A percentile compares a stretch with the other conserved stretches of the same genome.
These are phyloP conservation scores for Penicillium sp. DNA, from an alignment of 2,329 filamentous ascomycete species.

Conservation along the genomic window DNA sequence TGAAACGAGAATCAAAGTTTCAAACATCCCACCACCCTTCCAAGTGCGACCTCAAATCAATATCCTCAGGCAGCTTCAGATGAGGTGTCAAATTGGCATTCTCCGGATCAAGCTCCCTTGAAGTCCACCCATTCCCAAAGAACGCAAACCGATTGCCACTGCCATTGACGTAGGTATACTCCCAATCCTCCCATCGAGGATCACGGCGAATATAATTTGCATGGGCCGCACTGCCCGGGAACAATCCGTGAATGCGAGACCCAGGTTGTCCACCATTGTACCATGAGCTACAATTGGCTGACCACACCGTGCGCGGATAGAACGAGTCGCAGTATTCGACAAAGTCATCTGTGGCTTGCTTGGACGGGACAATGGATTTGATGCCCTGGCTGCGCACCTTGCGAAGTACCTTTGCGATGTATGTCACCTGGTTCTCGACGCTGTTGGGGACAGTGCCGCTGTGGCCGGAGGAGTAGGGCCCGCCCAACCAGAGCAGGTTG, in stretches of 20 bases:
- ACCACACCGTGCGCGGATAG: slow-evolving; percentile 53
- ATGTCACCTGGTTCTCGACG: slow-evolving; percentile 66
- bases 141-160: slow-evolving; percentile 54
- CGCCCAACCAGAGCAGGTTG: slow-evolving; percentile 66
- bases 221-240: slow-evolving; percentile 68
- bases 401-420: slow-evolving; percentile 67
- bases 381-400: slow-evolving; percentile 69
- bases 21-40: slow-evolving; percentile 67
- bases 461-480: slow-evolving; percentile 61
- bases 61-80: slow-evolving; percentile 56
- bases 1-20: background rate
- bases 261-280: slow-evolving; percentile 68
- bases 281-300: slow-evolving; percentile 66
- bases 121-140: slow-evolving; percentile 69
- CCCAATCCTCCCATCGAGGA: slow-evolving; percentile 62
- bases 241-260: slow-evolving; percentile 66
- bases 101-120: slow-evolving; percentile 56
- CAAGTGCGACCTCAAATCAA: slow-evolving; percentile 64
- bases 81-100: slow-evolving; percentile 65
- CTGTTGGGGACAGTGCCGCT: slow-evolving; percentile 69
- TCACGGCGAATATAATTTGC: slow-evolving; percentile 60
- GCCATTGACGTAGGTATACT: slow-evolving; percentile 52
- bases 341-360: slow-evolving; percentile 62
- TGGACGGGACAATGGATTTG: slow-evolving; percentile 59
- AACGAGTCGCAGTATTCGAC: slow-evolving; percentile 50